Evolutionary conservation across 192 early-diverging fungal genomes (phyloP), one percentile per base, ranked within the genome.

Genomic region (Diversispora epigaea): DNA sequence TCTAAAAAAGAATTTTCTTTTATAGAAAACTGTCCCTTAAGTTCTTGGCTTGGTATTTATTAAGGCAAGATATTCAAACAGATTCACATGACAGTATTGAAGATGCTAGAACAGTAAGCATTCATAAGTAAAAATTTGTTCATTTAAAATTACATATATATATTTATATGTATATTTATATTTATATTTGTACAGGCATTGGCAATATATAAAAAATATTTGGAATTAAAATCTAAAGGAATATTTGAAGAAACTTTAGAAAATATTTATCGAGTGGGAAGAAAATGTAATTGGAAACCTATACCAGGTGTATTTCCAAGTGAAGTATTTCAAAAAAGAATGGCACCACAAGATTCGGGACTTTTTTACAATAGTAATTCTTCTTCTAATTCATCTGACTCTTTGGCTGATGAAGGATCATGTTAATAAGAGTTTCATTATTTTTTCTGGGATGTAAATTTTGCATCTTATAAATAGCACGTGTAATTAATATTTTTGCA

Each of bases 11-110:
- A 11, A 8, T 52, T 73, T 47, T 68, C 50, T 54, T 43, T 50
- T 54, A 14, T 77, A 91, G 93, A 49, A 93, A 93, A 87, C 88
- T 98, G 11, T 96, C 96, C 5, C 78, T 99, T 17, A 85, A 91
- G 14, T 99, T 98, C 78, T 82, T 99, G 64, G 91, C 94, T 2
- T 99, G 96, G 95, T 90, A 87, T 80, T 72, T 99, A 10, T 84
- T 93, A 40, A 78, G 86, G 8, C 83, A 92, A 56, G 89, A 94
- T 45, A 96, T 99, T 76, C 97, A 99, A 77, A 86, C 84, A 6
- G 89, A 91, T 2, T 90, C 91, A 11, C 97, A 99, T 81, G 94
- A 96, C 76, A 95, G 93, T 78, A 91, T 97, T 9, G 95, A 96
- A 76, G 97, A 99, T 81, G 93, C 97, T 0, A 83, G 88, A 56